Evolutionary conservation across 768 basidiomycete genomes (phyloP).

Genomic region (Boletus rubropictus): DNA sequence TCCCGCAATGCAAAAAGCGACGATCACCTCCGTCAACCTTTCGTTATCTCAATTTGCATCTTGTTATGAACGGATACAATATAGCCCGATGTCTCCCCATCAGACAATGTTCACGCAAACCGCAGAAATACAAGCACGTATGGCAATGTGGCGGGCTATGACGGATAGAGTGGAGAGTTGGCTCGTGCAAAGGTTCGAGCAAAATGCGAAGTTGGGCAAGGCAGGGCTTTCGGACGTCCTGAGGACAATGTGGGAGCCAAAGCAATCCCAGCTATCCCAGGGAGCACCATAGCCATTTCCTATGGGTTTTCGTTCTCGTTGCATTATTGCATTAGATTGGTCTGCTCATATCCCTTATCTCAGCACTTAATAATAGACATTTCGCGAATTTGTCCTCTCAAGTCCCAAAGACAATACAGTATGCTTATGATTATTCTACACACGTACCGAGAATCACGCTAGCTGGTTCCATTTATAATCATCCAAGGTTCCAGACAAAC

Average conservation of each 20-base stretch:
- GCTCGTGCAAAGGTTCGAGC: constrained; percentile 84
- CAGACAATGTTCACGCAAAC: constrained; percentile 79
- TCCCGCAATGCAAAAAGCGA: constrained; percentile 71
- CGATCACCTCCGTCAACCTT: constrained; percentile 89
- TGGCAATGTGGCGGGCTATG: constrained; percentile 74
- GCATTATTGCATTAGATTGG: constrained; percentile 6
- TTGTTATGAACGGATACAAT: constrained; percentile 86
- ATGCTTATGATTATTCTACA: constrained; percentile 28
- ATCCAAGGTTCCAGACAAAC: not conserved
- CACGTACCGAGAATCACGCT: constrained; percentile 5
- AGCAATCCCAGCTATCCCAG: constrained; percentile 42
- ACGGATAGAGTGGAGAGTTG: constrained; percentile 81
- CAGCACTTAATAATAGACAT: constrained; percentile 23
- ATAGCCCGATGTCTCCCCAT: constrained; percentile 59
- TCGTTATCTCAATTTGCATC: constrained; percentile 92
- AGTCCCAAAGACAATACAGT: constrained; percentile 20
- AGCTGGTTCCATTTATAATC: not conserved
- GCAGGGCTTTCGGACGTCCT: constrained; percentile 87
- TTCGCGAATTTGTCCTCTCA: constrained; percentile 24
- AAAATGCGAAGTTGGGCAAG: constrained; percentile 88
- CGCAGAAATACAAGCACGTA: constrained; percentile 84
- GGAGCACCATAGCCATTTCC: constrained; percentile 23
- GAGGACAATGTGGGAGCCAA: constrained; percentile 69
- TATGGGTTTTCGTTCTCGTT: constrained; percentile 3
- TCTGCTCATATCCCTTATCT: constrained; percentile 1